Evolutionary conservation across 2,329 filamentous ascomycete species (phyloP).

Genomic region (Apiospora saccharicola): DNA sequence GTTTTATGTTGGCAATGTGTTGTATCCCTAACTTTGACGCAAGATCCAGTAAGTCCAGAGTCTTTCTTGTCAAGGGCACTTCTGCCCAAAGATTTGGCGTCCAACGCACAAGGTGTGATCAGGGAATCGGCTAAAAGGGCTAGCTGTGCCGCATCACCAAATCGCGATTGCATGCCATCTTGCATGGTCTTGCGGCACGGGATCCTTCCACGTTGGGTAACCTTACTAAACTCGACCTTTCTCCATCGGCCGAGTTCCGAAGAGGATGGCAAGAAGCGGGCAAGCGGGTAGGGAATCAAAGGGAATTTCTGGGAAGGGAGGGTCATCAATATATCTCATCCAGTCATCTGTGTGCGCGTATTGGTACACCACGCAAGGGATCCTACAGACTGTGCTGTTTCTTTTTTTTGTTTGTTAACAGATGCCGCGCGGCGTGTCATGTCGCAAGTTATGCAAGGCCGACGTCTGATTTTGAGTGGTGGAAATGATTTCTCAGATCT

Average conservation of each 20-base stretch:
- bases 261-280: background rate
- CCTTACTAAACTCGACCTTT: background rate
- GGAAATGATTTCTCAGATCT: background rate
- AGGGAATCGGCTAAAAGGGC: background rate
- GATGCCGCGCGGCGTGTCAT: conserved; percentile 11
- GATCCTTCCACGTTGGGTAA: background rate
- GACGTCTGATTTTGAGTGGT: background rate
- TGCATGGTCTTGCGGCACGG: background rate
- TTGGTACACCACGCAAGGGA: conserved; percentile 1
- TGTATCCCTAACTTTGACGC: no score
- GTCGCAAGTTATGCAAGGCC: background rate
- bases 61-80: no score
- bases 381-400: background rate
- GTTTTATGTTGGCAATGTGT: no score
- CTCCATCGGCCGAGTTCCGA: background rate
- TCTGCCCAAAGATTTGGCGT: background rate
- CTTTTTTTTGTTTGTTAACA: background rate
- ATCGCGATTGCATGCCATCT: conserved; percentile 12
- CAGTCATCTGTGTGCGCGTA: background rate
- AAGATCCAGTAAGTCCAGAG: no score
- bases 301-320: background rate
- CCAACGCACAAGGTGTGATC: background rate
- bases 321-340: background rate
- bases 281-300: background rate
- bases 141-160: background rate